These are phyloP conservation scores for Penicillium sumatraense DNA, from an alignment of 2,329 filamentous ascomycete genomes.

Conservation along the genomic window DNA sequence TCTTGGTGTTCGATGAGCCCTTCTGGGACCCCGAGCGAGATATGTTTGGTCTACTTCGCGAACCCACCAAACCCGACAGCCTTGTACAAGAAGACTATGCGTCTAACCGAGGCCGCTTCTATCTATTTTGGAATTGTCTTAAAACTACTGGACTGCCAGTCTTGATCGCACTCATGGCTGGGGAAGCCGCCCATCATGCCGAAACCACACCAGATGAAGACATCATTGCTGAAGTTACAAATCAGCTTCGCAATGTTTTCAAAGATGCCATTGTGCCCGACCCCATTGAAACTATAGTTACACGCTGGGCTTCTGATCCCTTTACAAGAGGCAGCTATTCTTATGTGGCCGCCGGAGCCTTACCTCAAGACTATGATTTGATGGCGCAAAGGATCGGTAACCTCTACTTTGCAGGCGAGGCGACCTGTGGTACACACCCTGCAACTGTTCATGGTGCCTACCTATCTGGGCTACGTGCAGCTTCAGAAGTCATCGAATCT, in stretches of 20 bases:
- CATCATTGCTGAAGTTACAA: conserved; percentile 79
- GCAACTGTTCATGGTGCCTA: conserved; percentile 98
- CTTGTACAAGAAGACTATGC: conserved; percentile 80
- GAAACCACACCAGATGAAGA: conserved; percentile 76
- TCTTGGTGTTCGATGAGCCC: conserved; percentile 82
- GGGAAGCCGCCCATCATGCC: conserved; percentile 87
- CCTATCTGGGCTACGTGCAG: conserved; percentile 86
- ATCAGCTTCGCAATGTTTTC: conserved; percentile 78
- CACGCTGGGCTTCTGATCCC: conserved; percentile 86
- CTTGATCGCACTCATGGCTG: conserved; percentile 91
- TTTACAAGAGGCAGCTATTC: conserved; percentile 97
- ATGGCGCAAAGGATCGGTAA: conserved; percentile 88
- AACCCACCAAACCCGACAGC: conserved; percentile 71
- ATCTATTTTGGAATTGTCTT: conserved; percentile 96
- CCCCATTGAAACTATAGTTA: conserved; percentile 85
- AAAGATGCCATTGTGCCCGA: conserved; percentile 66
- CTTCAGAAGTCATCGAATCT: conserved; percentile 79
- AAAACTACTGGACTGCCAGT: conserved; percentile 87
- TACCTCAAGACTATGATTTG: conserved; percentile 84
- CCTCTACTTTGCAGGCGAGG: conserved; percentile 93
- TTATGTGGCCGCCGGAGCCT: conserved; percentile 82
- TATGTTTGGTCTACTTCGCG: conserved; percentile 85
- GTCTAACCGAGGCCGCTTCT: conserved; percentile 83
- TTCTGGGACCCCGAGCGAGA: conserved; percentile 92
- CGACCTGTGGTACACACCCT: conserved; percentile 92